These are phyloP conservation scores for Tulasnella sp. DNA, from an alignment of 768 basidiomycete species.

Conservation along the genomic window DNA sequence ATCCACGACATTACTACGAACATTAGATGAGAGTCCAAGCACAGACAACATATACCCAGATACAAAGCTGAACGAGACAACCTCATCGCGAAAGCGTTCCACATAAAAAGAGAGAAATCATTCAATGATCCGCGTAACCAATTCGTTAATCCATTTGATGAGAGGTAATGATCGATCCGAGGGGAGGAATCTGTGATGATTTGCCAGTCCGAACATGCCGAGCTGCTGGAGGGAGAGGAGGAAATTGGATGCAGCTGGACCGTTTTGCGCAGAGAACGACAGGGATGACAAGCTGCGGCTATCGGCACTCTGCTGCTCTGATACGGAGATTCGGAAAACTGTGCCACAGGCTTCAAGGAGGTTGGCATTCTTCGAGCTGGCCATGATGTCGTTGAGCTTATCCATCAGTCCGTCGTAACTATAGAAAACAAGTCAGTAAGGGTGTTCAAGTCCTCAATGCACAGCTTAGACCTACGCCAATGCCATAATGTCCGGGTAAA, in stretches of 20 bases:
- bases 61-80: background rate
- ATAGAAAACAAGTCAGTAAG: slow-evolving; percentile 20
- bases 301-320: slow-evolving; percentile 43
- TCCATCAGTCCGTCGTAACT: slow-evolving; percentile 78
- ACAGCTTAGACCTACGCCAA: slow-evolving; percentile 58
- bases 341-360: slow-evolving; percentile 71
- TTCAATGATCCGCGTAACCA: slow-evolving; percentile 40
- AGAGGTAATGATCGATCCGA: slow-evolving; percentile 50
- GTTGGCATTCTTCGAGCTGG: slow-evolving; percentile 63
- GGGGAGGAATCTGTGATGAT: slow-evolving; percentile 66
- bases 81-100: background rate
- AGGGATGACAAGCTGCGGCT: slow-evolving; percentile 54
- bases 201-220: slow-evolving; percentile 71
- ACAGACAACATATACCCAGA: background rate
- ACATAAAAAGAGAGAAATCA: background rate
- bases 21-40: background rate
- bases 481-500: slow-evolving; percentile 67
- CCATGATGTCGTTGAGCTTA: slow-evolving; percentile 66
- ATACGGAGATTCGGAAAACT: slow-evolving; percentile 66
- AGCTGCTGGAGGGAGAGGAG: slow-evolving; percentile 61
- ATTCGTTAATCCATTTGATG: slow-evolving; percentile 70
- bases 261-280: slow-evolving; percentile 60
- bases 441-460: background rate
- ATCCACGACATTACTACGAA: background rate
- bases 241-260: slow-evolving; percentile 48